Percentiles rank a stretch among this genome's conserved stretches.
These are phyloP conservation scores for Alternaria longipes DNA, from an alignment of 2,329 filamentous ascomycete genomes.

Conservation along the genomic window DNA sequence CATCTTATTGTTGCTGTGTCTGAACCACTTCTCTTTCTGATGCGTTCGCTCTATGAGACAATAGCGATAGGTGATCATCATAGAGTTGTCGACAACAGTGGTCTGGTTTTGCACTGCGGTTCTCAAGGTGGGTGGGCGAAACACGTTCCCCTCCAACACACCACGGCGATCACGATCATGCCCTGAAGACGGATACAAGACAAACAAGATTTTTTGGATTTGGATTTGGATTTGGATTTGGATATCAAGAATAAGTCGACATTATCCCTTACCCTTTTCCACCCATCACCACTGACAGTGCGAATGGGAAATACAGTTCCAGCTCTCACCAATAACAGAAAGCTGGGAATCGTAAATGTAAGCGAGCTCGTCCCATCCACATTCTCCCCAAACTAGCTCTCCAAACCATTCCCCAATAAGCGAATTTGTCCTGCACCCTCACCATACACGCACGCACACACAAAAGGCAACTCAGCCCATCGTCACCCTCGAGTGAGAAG, in stretches of 20 bases:
- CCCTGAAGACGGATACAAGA: background rate
- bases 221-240: background rate
- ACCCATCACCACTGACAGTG: background rate
- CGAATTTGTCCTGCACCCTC: background rate
- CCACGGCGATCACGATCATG: background rate
- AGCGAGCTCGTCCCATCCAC: background rate
- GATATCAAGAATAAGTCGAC: background rate
- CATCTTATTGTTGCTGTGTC: background rate
- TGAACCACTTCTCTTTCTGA: background rate
- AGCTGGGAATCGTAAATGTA: background rate
- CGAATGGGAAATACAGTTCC: background rate
- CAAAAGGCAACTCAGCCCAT: background rate
- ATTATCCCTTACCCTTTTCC: background rate
- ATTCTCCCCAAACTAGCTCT: background rate
- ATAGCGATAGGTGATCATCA: background rate
- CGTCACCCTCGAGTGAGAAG: background rate
- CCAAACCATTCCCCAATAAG: background rate
- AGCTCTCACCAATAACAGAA: background rate
- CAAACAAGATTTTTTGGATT: background rate
- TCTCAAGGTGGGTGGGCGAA: no score
- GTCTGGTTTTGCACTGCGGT: no score
- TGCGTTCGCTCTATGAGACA: background rate
- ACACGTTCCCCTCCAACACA: no score
- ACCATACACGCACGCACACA: background rate
- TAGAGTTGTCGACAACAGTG: background rate